Evolutionary conservation across 202 grass and related monocot species (phyloP), one percentile per base, ranked within the genome.

Genomic region (Zizania palustris): DNA sequence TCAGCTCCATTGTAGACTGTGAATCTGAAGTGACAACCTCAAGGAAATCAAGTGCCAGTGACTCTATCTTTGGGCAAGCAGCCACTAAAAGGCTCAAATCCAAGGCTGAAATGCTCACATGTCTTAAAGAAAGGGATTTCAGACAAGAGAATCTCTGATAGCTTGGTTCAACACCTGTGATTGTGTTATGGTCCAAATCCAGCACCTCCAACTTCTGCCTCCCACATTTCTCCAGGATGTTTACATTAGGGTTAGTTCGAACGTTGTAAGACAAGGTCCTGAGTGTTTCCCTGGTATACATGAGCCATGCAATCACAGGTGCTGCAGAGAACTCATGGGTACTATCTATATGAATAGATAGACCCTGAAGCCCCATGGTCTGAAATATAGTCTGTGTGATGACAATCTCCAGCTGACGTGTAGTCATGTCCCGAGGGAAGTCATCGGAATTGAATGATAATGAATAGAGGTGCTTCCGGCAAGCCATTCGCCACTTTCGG

Each of bases 301-400:
- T 88, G 51, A 98, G 85, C 91, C 95, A 98, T 3, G 89, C 91
- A 65, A 98, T 90, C 38, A 98, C 95, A 80, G 91, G 89, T 68
- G 91, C 95, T 20, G 95, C 95, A 0, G 91, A 93, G 65, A 95
- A 92, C 67, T 95, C 89, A 87, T 94, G 91, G 3, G 67, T 74
- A 60, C 51, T 90, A 71, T 94, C 89, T 3, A 98, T 92, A 54
- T 90, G 91, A 68, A 98, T 94, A 1, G 87, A 98, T 54, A 92
- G 89, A 53, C 73, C 85, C 40, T 90, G 95, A 82, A 98, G 84
- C 35, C 91, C 87, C 73, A 83, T 88, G 2, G 89, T 95, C 75
- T 98, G 95, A 60, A 93, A 98, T 88, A 98, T 90, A 53, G 91
- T 98, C 55, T 98, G 95, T 16, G 95, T 95, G 67, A 98, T 95